Conservation (phyloP, 2,329 filamentous ascomycete species). For the Samsoniella hepiali region DNA sequence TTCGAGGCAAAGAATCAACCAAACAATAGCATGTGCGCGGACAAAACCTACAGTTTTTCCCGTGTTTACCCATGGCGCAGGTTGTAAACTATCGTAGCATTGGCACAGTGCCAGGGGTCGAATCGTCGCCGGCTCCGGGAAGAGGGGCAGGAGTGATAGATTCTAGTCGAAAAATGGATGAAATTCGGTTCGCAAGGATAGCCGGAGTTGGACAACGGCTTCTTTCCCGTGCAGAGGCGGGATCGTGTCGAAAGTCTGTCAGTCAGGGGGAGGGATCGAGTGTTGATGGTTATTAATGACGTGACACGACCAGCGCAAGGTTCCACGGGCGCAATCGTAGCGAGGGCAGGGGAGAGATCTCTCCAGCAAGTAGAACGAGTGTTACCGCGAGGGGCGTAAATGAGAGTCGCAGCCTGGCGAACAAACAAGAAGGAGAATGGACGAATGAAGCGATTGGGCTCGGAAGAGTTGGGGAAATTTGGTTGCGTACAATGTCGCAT, state of each 20-base stretch:
- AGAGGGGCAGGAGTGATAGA: too few species aligned
- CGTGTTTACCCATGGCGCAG: conserved; percentile 17
- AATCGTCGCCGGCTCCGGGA: not conserved
- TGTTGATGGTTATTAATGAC: not conserved
- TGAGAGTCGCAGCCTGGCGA: conserved; percentile 15
- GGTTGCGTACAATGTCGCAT: not conserved
- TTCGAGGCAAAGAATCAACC: not conserved
- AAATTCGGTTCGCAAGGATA: not conserved
- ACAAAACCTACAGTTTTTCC: conserved; percentile 33
- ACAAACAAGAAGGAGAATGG: conserved; percentile 4
- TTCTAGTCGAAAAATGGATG: not conserved
- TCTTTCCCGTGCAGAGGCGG: not conserved
- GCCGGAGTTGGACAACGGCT: not conserved
- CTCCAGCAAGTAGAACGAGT: conserved; percentile 7
- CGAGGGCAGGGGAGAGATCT: conserved; percentile 10
- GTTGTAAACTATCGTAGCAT: conserved; percentile 2
- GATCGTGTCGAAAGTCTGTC: not conserved
- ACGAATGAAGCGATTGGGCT: not conserved
- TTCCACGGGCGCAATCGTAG: conserved; percentile 2
- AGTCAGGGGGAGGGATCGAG: not conserved
- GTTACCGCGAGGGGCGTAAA: conserved; percentile 20
- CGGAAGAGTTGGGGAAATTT: not conserved
- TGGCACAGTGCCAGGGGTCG: not conserved
- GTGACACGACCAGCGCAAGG: conserved; percentile 11
- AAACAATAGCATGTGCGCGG: not conserved